phyloP scores from a whole-genome alignment of 257 asterid genomes.

The Ligustrum vulgare region DNA sequence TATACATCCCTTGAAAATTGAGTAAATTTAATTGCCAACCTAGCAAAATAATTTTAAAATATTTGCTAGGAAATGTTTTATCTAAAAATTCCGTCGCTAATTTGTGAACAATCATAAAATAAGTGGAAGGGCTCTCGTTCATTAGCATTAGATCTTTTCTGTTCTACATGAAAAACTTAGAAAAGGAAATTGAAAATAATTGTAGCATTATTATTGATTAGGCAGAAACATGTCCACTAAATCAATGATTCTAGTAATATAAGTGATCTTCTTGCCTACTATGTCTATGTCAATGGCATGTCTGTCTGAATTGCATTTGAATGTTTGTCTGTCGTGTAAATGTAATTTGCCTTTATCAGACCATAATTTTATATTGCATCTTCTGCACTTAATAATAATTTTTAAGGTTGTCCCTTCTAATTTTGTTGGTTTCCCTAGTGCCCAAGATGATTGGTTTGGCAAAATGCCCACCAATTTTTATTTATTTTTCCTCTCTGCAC shows the following conservation, averaged over 20 bases:
- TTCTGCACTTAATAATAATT: neutral
- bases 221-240: slow-evolving; percentile 30
- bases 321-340: slow-evolving; percentile 23
- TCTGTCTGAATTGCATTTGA: slow-evolving; percentile 21
- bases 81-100: too few species aligned
- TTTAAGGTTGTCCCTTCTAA: neutral
- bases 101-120: too few species aligned
- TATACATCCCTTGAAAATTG: too few species aligned
- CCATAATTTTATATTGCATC: neutral
- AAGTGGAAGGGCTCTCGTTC: too few species aligned
- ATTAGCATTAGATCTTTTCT: too few species aligned
- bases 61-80: too few species aligned
- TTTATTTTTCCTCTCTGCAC: too few species aligned
- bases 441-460: neutral
- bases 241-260: neutral
- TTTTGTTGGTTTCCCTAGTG: slow-evolving; percentile 6
- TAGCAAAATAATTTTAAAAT: too few species aligned
- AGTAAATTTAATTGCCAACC: too few species aligned
- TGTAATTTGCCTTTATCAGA: slow-evolving; percentile 12
- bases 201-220: slow-evolving; percentile 31
- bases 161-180: neutral
- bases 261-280: slow-evolving; percentile 31
- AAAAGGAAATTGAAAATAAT: neutral
- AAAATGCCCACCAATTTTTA: too few species aligned
- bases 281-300: slow-evolving; percentile 27